These are phyloP conservation scores for Arthrobotrys conoides DNA, from an alignment of 2,329 filamentous ascomycete species.

Conservation along the genomic window DNA sequence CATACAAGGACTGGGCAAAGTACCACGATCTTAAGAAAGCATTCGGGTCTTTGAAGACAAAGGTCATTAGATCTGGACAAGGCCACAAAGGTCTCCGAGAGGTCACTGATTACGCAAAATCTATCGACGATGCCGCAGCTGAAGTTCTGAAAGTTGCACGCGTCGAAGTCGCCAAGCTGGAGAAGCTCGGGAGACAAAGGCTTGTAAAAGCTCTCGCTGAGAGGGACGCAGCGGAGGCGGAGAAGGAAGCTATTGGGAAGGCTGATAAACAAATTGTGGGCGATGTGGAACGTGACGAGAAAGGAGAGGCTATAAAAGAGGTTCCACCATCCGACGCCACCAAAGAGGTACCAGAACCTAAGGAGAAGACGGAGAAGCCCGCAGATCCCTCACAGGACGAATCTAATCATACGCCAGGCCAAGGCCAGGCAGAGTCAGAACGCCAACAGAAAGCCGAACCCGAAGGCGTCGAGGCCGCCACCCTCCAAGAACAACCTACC, in stretches of 20 bases:
- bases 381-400: conserved; percentile 62
- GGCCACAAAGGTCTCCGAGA: conserved; percentile 79
- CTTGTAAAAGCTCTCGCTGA: conserved; percentile 77
- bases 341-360: conserved; percentile 64
- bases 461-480: conserved; percentile 39
- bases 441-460: conserved; percentile 51
- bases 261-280: conserved; percentile 32
- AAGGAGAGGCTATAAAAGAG: conserved; percentile 45
- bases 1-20: conserved; percentile 96
- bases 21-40: conserved; percentile 89
- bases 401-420: conserved; percentile 61
- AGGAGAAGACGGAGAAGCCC: conserved; percentile 63
- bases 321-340: conserved; percentile 63
- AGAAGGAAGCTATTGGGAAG: conserved; percentile 58
- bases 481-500: conserved; percentile 36
- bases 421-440: conserved; percentile 56
- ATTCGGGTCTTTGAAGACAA: conserved; percentile 85
- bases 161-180: conserved; percentile 82
- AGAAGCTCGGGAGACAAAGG: conserved; percentile 88
- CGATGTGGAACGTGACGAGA: conserved; percentile 52
- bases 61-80: conserved; percentile 82
- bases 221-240: conserved; percentile 62
- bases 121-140: conserved; percentile 82
- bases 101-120: conserved; percentile 62
- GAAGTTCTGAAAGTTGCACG: conserved; percentile 82